Evolutionary conservation across 1,284 basidiomycete species (phyloP).

Genomic region (Microstroma glucosiphilum): DNA sequence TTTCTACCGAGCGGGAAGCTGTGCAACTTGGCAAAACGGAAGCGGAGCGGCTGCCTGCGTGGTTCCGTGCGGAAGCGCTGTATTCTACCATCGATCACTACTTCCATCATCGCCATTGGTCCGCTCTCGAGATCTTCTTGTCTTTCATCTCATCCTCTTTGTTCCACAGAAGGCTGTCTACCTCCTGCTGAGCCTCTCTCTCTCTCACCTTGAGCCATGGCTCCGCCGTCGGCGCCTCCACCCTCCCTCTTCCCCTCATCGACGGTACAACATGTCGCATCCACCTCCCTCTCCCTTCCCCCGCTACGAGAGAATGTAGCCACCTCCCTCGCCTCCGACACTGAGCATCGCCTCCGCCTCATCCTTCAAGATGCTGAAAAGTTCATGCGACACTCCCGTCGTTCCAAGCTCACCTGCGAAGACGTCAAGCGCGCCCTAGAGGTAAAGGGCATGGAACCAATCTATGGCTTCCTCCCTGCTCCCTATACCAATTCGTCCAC

Average conservation of each 20-base stretch:
- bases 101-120: too few species aligned
- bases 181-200: too few species aligned
- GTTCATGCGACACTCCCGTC: conserved; percentile 88
- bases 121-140: too few species aligned
- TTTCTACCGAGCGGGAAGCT: too few species aligned
- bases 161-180: too few species aligned
- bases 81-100: too few species aligned
- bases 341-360: conserved; percentile 92
- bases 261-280: conserved; percentile 64
- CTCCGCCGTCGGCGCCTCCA: conserved; percentile 1
- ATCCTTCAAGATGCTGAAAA: conserved; percentile 91
- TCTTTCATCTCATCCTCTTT: too few species aligned
- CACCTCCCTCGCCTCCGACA: conserved; percentile 81
- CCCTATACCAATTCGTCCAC: conserved; percentile 25
- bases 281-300: conserved; percentile 73
- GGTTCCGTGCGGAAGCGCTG: too few species aligned
- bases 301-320: conserved; percentile 74
- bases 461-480: conserved; percentile 37
- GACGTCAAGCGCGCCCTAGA: conserved; percentile 92
- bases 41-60: too few species aligned
- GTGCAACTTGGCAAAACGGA: too few species aligned
- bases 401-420: conserved; percentile 75
- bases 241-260: conserved; percentile 41
- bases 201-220: too few species aligned
- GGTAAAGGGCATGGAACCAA: conserved; percentile 77